A percentile compares a stretch with the other conserved stretches of the same genome.
phyloP scores from a whole-genome alignment of 306 rosid species.

The Fagus sylvatica region DNA sequence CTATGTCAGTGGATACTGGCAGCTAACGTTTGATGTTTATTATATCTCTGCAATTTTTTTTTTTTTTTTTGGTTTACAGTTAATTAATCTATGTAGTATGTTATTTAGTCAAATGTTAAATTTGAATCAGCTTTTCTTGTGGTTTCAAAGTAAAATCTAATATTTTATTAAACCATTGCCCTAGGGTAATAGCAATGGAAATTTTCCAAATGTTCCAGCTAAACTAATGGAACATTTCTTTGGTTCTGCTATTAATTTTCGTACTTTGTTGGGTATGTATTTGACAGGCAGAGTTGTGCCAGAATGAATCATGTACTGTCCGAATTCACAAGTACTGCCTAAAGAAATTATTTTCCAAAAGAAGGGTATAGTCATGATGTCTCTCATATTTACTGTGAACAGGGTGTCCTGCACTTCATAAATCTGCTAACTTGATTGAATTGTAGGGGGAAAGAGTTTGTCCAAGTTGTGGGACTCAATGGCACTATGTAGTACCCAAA shows the following conservation, averaged over 20 bases:
- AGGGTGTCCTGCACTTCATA: slow-evolving; percentile 4
- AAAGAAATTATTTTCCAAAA: slow-evolving; percentile 56
- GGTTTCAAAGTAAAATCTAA: slow-evolving; percentile 7
- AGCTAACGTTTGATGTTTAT: slow-evolving; percentile 8
- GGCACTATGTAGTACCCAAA: slow-evolving; percentile 52
- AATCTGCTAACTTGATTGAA: slow-evolving; percentile 6
- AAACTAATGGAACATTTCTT: not conserved
- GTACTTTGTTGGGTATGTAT: slow-evolving; percentile 20
- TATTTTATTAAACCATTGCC: slow-evolving; percentile 7
- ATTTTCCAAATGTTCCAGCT: slow-evolving; percentile 1
- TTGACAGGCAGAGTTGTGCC: slow-evolving; percentile 73
- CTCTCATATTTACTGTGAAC: not conserved
- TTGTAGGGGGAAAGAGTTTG: slow-evolving; percentile 61
- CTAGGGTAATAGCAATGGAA: not conserved
- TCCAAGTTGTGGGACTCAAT: slow-evolving; percentile 63
- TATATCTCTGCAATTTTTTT: not conserved
- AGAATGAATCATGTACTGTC: slow-evolving; percentile 60
- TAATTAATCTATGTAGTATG: not conserved
- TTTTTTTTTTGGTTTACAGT: slow-evolving; percentile 17
- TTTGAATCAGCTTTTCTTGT: not conserved
- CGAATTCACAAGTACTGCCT: slow-evolving; percentile 80
- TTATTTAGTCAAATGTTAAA: not conserved
- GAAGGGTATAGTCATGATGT: slow-evolving; percentile 50
- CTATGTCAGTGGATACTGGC: not conserved
- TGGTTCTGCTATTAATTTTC: slow-evolving; percentile 26